These are phyloP conservation scores for Cupressus sempervirens DNA, from an alignment of 75 land plant genomes.

Conservation along the genomic window DNA sequence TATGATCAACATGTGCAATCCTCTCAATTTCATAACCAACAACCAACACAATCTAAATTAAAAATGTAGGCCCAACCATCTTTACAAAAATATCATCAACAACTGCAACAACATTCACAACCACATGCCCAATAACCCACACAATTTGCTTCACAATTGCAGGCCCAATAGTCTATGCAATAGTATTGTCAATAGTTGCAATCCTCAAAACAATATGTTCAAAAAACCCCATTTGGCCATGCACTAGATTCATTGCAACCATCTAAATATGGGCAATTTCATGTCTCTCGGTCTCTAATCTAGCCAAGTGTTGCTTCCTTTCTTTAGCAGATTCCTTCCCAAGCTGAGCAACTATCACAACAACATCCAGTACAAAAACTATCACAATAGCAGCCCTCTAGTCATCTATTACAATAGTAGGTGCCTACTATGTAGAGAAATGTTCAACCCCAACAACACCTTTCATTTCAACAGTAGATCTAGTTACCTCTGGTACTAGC, in stretches of 20 bases:
- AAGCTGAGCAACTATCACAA: constrained; percentile 6
- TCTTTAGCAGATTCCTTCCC: constrained; percentile 21
- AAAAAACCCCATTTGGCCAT: constrained; percentile 26
- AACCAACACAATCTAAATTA: too few relatives aligned
- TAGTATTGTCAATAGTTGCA: constrained; percentile 28
- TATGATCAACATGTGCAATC: constrained; percentile 34
- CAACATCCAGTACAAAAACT: too few relatives aligned
- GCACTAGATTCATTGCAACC: constrained; percentile 18
- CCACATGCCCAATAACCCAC: too few relatives aligned
- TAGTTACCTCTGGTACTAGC: background rate
- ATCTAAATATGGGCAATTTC: constrained; percentile 22
- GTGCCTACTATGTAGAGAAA: too few relatives aligned
- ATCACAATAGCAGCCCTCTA: constrained; percentile 19
- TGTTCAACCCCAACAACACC: too few relatives aligned
- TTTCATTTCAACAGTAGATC: constrained; percentile 15
- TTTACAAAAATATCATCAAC: too few relatives aligned
- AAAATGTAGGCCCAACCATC: too few relatives aligned
- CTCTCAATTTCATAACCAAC: constrained; percentile 21
- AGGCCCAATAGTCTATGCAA: constrained; percentile 22
- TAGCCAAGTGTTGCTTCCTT: constrained; percentile 29
- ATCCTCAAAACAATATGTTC: constrained; percentile 20
- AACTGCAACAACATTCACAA: too few relatives aligned
- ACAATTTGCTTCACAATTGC: constrained; percentile 20
- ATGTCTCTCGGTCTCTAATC: constrained; percentile 27
- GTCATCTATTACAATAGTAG: too few relatives aligned